phyloP scores from a whole-genome alignment of 2,329 filamentous ascomycete genomes.

The Colletotrichum spinosum region DNA sequence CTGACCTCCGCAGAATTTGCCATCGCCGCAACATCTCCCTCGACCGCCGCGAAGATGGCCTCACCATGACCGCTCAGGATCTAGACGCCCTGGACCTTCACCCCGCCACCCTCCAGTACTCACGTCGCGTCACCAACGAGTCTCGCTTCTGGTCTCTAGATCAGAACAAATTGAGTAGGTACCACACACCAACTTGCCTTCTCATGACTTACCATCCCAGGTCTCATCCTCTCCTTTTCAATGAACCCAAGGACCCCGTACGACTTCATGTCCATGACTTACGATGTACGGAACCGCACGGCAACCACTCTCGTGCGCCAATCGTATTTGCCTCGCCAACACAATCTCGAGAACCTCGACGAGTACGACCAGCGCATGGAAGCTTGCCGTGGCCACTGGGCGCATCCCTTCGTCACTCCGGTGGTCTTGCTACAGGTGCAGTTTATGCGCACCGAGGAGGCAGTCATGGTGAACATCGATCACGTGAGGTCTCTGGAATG shows the following conservation, averaged over 20 bases:
- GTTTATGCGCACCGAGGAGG: constrained; percentile 57
- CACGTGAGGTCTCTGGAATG: constrained; percentile 55
- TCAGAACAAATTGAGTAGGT: constrained; percentile 48
- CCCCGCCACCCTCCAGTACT: constrained; percentile 53
- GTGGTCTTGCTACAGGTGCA: constrained; percentile 61
- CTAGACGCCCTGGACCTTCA: constrained; percentile 51
- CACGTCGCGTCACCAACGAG: constrained; percentile 52
- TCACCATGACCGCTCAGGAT: constrained; percentile 50
- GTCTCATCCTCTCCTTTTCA: constrained; percentile 58
- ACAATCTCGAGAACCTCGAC: constrained; percentile 56
- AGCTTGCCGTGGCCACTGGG: constrained; percentile 57
- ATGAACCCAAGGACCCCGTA: constrained; percentile 57
- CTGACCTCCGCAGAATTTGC: constrained; percentile 44
- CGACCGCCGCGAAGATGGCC: constrained; percentile 48
- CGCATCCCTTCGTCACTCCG: constrained; percentile 57
- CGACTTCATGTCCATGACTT: constrained; percentile 60
- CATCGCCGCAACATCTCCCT: constrained; percentile 48
- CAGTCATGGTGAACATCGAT: constrained; percentile 55
- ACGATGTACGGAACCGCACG: constrained; percentile 51
- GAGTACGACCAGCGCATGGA: constrained; percentile 60
- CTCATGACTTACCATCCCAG: constrained; percentile 39
- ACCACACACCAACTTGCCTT: not conserved
- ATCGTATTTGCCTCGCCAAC: constrained; percentile 54
- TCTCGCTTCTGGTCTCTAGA: constrained; percentile 54
- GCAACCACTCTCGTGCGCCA: constrained; percentile 57